Base-by-base conservation (phyloP, 257 asterid species). In the Ilex asprella region DNA sequence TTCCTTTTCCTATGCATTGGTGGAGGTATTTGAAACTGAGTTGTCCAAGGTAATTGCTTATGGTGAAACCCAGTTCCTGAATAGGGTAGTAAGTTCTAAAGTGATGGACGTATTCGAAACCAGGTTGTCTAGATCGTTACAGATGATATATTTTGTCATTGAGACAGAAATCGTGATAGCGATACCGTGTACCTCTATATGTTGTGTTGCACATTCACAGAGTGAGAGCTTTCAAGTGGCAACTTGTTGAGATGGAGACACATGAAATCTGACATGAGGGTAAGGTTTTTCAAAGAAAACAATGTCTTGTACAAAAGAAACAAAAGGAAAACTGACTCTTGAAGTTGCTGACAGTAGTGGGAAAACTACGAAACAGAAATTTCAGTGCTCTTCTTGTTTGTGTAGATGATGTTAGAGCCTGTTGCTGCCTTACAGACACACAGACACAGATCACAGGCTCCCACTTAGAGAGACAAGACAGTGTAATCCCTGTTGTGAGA, bases 381-480 rank as follows among this genome's bases (percentile, higher is more conserved):
- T 47, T 75, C 64, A 72, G 85, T 73, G 84, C 69, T 62, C 39
- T 62, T 73, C 61, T 56, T 73, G 69, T 74, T 71, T 71, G 52
- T 84, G 65, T 69, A 73, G 68, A 73, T 58, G 79, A 72, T 72
- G 67, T 53, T 58, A 71, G 59, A 62, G 61, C 63, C 62, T 51
- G 60, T 52, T 60, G 59, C 61, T 52, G 66, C 27, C 15, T 54
- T 64, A 58, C 74, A 73, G 78, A 62, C 39, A 32, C 69, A 58
- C 67, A 55, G 51, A 52, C 58, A 81, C 73, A 61, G 58, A 63
- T 81, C 82, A 67, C 64, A 63, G 69, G 84, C 80, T 85, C 91
- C 87, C 95, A 81, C 83, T 67, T 74, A 67, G 82, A 79, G 80
- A 84, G 84, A 79, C 35, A 61, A 69, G 63, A 66, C 62, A 77